Evolutionary conservation across 805 yeast genomes (phyloP), one percentile per base, ranked within the genome.

Genomic region (Ogataea henricii): DNA sequence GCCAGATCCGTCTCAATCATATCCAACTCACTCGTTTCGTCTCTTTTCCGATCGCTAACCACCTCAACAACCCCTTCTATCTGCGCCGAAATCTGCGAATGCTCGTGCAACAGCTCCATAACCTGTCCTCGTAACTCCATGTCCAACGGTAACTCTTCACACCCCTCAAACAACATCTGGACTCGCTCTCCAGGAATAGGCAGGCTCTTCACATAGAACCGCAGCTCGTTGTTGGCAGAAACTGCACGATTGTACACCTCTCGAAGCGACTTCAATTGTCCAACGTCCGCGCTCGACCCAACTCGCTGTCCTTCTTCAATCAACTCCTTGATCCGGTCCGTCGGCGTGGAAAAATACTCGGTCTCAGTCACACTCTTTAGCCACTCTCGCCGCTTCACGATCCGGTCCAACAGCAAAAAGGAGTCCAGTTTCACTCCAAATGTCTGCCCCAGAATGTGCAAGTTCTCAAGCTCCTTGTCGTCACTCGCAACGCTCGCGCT

Each of bases 81-180:
- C 39, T 52, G 57, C 13, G 37, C 40, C 2, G 82, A 69, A 57
- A 83, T 83, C 1, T 89, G 82, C 4, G 89, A 78, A 48, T 87
- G 79, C 48, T 85, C 90, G 57, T 89, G 95, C 41, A 89, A 65
- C 58, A 85, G 82, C 62, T 81, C 78, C 71, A 89, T 72, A 2
- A 92, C 83, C 58, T 83, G 82, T 9, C 25, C 34, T 33, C 58
- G 34, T 13, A 53, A 7, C 22, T 47, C 46, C 10, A 13, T 8
- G 13, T 49, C 51, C 20, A 58, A 29, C 8, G 64, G 59, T 13
- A 56, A 45, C 2, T 23, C n/a, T 14, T 52, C 53, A 36, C 47
- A 51, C 26, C 46, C 45, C 2, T 46, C 49, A 21, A 50, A 53
- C 10, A 49, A 20, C 6, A 16, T 16, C 22, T 48, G 57, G 17